phyloP scores from a whole-genome alignment of 1,284 basidiomycete species.

The Moniliella sp. region DNA sequence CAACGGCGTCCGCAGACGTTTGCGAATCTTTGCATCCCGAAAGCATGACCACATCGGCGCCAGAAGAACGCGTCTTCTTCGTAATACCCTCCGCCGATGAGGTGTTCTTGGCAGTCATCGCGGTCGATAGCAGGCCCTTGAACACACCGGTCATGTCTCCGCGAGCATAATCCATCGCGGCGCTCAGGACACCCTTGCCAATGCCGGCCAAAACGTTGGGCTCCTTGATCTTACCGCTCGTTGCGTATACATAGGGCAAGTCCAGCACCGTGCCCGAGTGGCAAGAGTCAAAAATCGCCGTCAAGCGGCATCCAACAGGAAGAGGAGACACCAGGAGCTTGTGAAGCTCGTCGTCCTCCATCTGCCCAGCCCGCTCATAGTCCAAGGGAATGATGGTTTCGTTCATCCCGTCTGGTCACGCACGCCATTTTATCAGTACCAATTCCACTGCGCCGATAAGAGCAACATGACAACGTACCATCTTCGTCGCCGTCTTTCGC shows the following conservation, averaged over 20 bases:
- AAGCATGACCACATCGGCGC: constrained; percentile 45
- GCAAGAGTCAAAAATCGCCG: constrained; percentile 13
- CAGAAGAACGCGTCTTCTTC: constrained; percentile 50
- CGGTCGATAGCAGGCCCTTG: constrained; percentile 35
- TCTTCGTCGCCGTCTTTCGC: constrained; percentile 28
- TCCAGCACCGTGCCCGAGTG: too few relatives aligned
- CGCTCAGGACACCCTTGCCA: constrained; percentile 33
- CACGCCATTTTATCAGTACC: too few relatives aligned
- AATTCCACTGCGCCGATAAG: too few relatives aligned
- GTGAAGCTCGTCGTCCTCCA: constrained; percentile 32
- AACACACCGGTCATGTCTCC: constrained; percentile 2
- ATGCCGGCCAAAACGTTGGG: constrained; percentile 41
- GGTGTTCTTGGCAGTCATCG: constrained; percentile 34
- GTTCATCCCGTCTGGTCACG: constrained; percentile 32
- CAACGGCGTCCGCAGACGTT: constrained; percentile 69
- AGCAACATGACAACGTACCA: too few relatives aligned
- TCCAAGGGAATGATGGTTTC: constrained; percentile 32
- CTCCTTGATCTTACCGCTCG: constrained; percentile 80
- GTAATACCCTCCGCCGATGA: constrained; percentile 47
- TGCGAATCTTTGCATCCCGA: constrained; percentile 68
- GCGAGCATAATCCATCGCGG: constrained; percentile 50
- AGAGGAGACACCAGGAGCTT: constrained; percentile 27
- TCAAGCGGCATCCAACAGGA: constrained; percentile 22
- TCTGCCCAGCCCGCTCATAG: constrained; percentile 23
- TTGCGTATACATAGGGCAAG: constrained; percentile 46